phyloP scores from a whole-genome alignment of 257 asterid species.

The Lycium barbarum region DNA sequence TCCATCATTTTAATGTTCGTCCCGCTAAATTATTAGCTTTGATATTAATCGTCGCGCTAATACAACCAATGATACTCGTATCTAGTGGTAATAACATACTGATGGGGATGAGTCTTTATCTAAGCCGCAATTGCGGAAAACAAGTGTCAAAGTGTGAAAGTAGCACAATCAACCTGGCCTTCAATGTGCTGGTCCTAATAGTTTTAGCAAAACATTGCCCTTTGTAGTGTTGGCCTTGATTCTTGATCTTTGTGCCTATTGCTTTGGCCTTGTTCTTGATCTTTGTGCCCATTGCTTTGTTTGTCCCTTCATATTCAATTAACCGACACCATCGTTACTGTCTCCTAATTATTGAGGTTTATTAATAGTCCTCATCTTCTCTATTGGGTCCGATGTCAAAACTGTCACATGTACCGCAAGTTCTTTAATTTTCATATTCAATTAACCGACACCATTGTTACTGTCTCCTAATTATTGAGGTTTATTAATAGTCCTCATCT shows the following conservation, averaged over 20 bases:
- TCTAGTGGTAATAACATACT: too few relatives aligned
- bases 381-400: neutral
- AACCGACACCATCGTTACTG: conserved; percentile 26
- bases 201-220: conserved; percentile 11
- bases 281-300: conserved; percentile 15
- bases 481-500: neutral
- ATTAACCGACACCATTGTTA: conserved; percentile 25
- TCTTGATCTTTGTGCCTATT: conserved; percentile 4
- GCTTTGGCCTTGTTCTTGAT: neutral
- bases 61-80: too few relatives aligned
- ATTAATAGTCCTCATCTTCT: neutral
- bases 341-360: conserved; percentile 26
- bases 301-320: conserved; percentile 17
- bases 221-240: neutral
- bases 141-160: neutral
- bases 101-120: neutral
- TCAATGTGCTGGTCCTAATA: neutral
- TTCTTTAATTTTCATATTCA: neutral
- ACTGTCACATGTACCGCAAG: neutral
- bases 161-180: conserved; percentile 4
- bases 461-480: conserved; percentile 26
- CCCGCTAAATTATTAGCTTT: too few relatives aligned
- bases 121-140: neutral
- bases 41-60: too few relatives aligned
- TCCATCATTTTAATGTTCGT: too few relatives aligned